Percentiles rank a stretch among this genome's conserved stretches.
These are phyloP conservation scores for Colletotrichum limetticola DNA, from an alignment of 2,329 filamentous ascomycete species.

Conservation along the genomic window DNA sequence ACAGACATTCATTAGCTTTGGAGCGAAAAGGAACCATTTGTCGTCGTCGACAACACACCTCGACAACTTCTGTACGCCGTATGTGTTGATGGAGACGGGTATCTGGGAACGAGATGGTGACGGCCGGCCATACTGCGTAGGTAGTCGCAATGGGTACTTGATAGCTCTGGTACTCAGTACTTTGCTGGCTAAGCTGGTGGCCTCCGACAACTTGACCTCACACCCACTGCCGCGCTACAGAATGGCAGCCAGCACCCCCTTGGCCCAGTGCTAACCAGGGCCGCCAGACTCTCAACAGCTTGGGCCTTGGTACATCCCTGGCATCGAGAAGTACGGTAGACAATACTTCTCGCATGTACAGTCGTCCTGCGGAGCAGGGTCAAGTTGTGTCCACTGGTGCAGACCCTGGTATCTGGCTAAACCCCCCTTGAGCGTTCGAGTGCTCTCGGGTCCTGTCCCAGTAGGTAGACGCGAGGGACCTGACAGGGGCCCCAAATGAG, in stretches of 20 bases:
- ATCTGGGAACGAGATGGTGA: background rate
- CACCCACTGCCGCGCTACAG: slow-evolving; percentile 16
- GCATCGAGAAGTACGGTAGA: slow-evolving; percentile 11
- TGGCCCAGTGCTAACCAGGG: background rate
- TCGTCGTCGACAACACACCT: background rate
- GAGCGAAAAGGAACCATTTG: background rate
- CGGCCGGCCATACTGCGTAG: background rate
- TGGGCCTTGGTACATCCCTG: slow-evolving; percentile 3
- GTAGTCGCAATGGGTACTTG: background rate
- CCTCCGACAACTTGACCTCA: slow-evolving; percentile 12
- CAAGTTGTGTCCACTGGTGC: background rate
- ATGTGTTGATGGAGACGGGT: background rate
- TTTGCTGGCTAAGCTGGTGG: slow-evolving; percentile 1
- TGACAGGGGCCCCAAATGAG: slow-evolving; percentile 1
- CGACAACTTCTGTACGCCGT: background rate
- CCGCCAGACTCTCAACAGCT: slow-evolving; percentile 5
- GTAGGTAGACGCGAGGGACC: background rate
- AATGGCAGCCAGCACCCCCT: background rate
- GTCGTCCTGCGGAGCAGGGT: background rate
- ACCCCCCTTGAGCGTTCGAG: background rate
- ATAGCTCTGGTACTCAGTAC: background rate
- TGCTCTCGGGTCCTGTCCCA: background rate
- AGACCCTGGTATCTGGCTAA: slow-evolving; percentile 14
- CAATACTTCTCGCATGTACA: slow-evolving; percentile 1
- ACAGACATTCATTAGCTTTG: slow-evolving; percentile 1